Percentiles rank a stretch among this genome's conserved stretches.
Conservation (phyloP, 306 rosid species). For the Dryas drummondii region DNA sequence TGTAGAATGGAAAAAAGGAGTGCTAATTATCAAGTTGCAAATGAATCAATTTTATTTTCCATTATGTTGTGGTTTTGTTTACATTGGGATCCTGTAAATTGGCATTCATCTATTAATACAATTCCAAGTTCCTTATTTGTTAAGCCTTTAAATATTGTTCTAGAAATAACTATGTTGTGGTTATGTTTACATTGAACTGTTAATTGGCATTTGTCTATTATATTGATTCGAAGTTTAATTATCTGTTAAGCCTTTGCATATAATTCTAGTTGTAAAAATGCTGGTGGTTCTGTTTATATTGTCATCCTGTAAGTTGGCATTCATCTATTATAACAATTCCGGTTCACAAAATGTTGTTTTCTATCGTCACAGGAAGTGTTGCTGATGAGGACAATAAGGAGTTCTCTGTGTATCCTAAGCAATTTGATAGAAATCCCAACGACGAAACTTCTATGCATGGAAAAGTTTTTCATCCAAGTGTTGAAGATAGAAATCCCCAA, state of each 20-base stretch:
- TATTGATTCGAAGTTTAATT: background rate
- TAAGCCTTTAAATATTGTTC: background rate
- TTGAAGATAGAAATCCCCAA: constrained; percentile 50
- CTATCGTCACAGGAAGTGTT: constrained; percentile 35
- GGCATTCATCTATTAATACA: background rate
- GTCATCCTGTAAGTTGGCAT: background rate
- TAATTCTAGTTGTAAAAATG: background rate
- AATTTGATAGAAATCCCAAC: constrained; percentile 46
- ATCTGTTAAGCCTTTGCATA: background rate
- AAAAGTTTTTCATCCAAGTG: constrained; percentile 40
- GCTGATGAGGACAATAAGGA: constrained; percentile 42
- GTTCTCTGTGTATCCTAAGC: constrained; percentile 52
- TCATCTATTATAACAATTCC: constrained; percentile 6
- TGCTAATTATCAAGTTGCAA: background rate
- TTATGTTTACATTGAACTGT: constrained; percentile 5
- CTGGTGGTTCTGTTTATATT: too few relatives aligned
- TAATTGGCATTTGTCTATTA: background rate
- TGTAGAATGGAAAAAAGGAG: background rate
- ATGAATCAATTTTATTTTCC: background rate
- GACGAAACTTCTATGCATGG: constrained; percentile 44
- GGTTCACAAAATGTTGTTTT: background rate
- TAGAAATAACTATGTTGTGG: background rate
- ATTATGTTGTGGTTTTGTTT: background rate
- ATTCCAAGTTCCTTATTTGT: background rate
- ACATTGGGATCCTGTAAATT: background rate